A percentile compares a stretch with the other conserved stretches of the same genome.
Conservation (phyloP, 306 rosid species). For the Comarum palustre region DNA sequence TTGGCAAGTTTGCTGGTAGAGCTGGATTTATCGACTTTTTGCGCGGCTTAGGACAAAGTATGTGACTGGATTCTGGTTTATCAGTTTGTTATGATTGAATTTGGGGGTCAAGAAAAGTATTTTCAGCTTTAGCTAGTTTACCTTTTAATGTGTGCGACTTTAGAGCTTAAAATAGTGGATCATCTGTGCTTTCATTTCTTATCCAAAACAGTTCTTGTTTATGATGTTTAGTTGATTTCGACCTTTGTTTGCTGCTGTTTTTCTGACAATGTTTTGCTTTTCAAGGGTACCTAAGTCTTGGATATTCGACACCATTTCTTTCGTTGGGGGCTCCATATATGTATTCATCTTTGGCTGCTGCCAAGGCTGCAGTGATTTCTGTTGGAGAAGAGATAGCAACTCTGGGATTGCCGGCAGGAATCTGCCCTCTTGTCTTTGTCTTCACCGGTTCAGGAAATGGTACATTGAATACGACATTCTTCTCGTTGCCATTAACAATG, state of each 20-base stretch:
- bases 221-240: background rate
- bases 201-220: background rate
- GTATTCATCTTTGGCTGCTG: constrained; percentile 92
- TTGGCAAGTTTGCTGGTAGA: constrained; percentile 92
- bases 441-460: constrained; percentile 96
- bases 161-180: background rate
- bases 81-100: background rate
- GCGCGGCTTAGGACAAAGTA: constrained; percentile 77
- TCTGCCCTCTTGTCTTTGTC: constrained; percentile 82
- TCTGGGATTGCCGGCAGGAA: constrained; percentile 74
- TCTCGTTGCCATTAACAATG: background rate
- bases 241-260: background rate
- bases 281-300: constrained; percentile 81
- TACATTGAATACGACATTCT: constrained; percentile 13
- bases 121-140: background rate
- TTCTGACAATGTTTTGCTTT: background rate
- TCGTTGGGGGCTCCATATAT: constrained; percentile 91
- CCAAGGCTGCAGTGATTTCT: constrained; percentile 91
- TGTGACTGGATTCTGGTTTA: constrained; percentile 18
- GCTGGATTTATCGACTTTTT: constrained; percentile 88
- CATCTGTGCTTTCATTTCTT: background rate
- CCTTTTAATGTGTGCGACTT: background rate
- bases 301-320: constrained; percentile 92
- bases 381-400: constrained; percentile 91
- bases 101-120: background rate